Conservation (phyloP, 306 rosid species). For the Astragalus membranaceus region DNA sequence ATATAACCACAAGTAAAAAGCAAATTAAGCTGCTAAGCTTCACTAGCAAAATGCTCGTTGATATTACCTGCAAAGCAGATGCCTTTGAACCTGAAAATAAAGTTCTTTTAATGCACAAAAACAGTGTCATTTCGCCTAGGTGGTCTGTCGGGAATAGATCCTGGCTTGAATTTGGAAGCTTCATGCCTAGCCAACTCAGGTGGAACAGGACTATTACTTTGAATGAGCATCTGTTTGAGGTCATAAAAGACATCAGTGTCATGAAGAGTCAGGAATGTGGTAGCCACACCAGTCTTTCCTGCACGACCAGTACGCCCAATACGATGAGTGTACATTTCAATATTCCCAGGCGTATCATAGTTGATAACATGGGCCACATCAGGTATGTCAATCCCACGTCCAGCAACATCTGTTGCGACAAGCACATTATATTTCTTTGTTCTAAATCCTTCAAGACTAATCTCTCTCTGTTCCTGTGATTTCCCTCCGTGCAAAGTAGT, state of each 20-base stretch:
- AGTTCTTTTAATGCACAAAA: conserved; percentile 55
- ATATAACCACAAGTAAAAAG: conserved; percentile 7
- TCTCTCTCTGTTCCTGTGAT: conserved; percentile 90
- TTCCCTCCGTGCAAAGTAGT: conserved; percentile 90
- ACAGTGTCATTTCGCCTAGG: conserved; percentile 77
- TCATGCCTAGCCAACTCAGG: conserved; percentile 90
- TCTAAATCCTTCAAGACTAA: conserved; percentile 85
- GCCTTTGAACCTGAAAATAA: not conserved
- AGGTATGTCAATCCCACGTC: conserved; percentile 96
- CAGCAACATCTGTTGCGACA: conserved; percentile 90
- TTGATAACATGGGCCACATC: conserved; percentile 89
- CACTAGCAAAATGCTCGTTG: conserved; percentile 14
- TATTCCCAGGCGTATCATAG: conserved; percentile 83
- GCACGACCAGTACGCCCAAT: conserved; percentile 93
- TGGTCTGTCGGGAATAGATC: conserved; percentile 81
- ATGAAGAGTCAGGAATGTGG: conserved; percentile 72
- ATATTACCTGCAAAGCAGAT: not conserved
- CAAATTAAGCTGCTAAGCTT: conserved; percentile 4
- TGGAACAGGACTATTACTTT: conserved; percentile 80
- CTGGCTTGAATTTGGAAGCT: conserved; percentile 93
- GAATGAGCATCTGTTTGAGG: conserved; percentile 86
- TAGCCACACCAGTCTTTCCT: conserved; percentile 82
- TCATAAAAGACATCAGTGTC: conserved; percentile 83
- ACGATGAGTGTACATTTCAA: conserved; percentile 88
- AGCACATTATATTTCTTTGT: conserved; percentile 84